Conservation (phyloP, 768 basidiomycete species). For the Rhodotorula sphaerocarpa region DNA sequence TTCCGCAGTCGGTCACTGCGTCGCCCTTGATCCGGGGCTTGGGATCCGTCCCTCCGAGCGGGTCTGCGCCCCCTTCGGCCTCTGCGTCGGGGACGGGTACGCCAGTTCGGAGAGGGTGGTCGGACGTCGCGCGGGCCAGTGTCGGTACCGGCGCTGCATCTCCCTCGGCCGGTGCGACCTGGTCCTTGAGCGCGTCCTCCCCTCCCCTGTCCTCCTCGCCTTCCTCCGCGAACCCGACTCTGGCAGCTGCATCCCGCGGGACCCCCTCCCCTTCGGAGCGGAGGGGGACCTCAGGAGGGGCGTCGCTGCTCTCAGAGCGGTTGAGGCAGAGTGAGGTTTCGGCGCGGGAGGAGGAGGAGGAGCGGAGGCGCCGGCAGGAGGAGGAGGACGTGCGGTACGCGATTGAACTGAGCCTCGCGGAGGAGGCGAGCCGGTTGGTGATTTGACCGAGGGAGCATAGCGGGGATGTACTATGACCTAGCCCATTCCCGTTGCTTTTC, state of each 20-base stretch:
- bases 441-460: not conserved
- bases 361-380: slow-evolving; percentile 7
- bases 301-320: slow-evolving; percentile 20
- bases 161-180: too few species aligned
- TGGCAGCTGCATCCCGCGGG: too few species aligned
- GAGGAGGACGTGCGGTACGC: slow-evolving; percentile 27
- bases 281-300: not conserved
- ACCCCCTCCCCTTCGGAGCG: too few species aligned
- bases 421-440: slow-evolving; percentile 10
- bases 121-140: slow-evolving; percentile 2
- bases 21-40: too few species aligned
- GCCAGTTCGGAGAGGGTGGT: slow-evolving; percentile 8
- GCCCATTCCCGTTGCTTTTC: too few species aligned
- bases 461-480: too few species aligned
- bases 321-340: not conserved
- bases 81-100: not conserved
- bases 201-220: not conserved
- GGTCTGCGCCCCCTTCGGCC: slow-evolving; percentile 10
- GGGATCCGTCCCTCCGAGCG: too few species aligned
- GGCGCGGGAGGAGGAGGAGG: not conserved
- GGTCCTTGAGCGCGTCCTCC: not conserved
- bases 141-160: too few species aligned
- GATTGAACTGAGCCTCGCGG: slow-evolving; percentile 20
- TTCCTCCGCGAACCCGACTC: too few species aligned
- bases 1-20: not conserved